Evolutionary conservation across 768 basidiomycete genomes (phyloP), one percentile per base, ranked within the genome.

Genomic region (Suillus luteus): DNA sequence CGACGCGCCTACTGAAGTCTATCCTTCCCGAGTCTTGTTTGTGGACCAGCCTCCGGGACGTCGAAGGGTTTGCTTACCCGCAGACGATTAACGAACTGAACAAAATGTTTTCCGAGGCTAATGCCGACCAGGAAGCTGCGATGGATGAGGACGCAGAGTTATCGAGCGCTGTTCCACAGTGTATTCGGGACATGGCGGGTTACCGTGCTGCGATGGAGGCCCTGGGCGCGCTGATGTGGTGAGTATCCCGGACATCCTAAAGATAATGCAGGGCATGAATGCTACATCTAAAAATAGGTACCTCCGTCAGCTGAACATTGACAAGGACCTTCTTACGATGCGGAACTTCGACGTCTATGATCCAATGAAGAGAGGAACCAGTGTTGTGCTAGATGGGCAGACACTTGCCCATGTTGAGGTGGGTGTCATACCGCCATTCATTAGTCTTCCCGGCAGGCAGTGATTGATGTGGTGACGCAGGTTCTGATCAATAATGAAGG

Each of bases 331-430:
- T 62, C 76, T 99, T 70, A 92, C 89, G 61, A 95, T 97, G 90
- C 91, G 88, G 78, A 99, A 99, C 73, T 99, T 99, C 83, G 96
- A 98, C 69, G 82, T 97, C 44, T 97, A 96, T 71, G 95, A 98
- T 75, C 97, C 97, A 0, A 94, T 98, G 86, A 89, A 91, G 73
- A 83, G 84, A 65, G 95, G 95, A n/a, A 83, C 89, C 71, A 92
- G 88, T 33, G 77, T 99, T 62, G 83, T 92, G 0, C 81, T 99
- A 49, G 96, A 99, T 75, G 97, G 97, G 3, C 95, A 98, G 74
- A 96, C 95, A 0, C 81, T 99, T 60, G 91, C 93, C 17, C 97
- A 99, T 73, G 83, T 99, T 65, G 97, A 99, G 82, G 94, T 95
- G 60, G 49, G 75, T 68, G 22, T 27, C 43, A 15, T 2, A 33